These are phyloP conservation scores for Lodderomyces elongisporus DNA, from an alignment of 1,139 yeast species.

Conservation along the genomic window DNA sequence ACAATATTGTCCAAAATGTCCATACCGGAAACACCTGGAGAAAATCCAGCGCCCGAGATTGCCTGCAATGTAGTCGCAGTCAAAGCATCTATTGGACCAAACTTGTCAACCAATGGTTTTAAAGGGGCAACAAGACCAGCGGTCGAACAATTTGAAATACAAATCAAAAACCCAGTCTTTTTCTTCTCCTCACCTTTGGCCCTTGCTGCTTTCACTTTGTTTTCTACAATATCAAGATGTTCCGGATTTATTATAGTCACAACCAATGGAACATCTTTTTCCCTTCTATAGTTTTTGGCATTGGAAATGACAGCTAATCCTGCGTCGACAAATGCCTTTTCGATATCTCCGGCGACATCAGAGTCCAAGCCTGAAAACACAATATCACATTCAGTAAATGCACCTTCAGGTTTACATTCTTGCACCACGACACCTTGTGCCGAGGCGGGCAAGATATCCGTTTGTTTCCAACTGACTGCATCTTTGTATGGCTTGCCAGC, in stretches of 20 bases:
- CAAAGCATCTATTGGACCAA: constrained; percentile 84
- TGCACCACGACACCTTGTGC: constrained; percentile 62
- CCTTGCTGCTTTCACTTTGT: constrained; percentile 50
- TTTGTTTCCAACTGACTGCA: constrained; percentile 95
- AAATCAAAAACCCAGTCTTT: constrained; percentile 78
- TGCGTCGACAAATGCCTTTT: constrained; percentile 72
- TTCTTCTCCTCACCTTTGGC: constrained; percentile 42
- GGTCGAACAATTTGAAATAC: constrained; percentile 97
- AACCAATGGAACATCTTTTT: constrained; percentile 78
- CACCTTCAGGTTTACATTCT: constrained; percentile 69
- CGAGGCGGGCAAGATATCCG: constrained; percentile 67
- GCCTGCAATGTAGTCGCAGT: constrained; percentile 95
- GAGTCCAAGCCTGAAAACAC: constrained; percentile 94
- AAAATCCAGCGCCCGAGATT: constrained; percentile 96
- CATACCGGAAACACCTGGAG: constrained; percentile 96
- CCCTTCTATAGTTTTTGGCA: constrained; percentile 94
- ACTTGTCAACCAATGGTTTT: constrained; percentile 81
- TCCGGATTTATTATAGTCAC: constrained; percentile 97
- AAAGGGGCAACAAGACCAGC: constrained; percentile 97
- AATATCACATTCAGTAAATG: constrained; percentile 84
- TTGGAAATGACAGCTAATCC: constrained; percentile 87
- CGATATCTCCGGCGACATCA: constrained; percentile 90
- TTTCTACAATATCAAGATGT: constrained; percentile 73
- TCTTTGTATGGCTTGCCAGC: constrained; percentile 85
- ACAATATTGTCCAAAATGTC: constrained; percentile 91